Conservation (phyloP, 176 grass and related monocot genomes). For the Otatea glauca region DNA sequence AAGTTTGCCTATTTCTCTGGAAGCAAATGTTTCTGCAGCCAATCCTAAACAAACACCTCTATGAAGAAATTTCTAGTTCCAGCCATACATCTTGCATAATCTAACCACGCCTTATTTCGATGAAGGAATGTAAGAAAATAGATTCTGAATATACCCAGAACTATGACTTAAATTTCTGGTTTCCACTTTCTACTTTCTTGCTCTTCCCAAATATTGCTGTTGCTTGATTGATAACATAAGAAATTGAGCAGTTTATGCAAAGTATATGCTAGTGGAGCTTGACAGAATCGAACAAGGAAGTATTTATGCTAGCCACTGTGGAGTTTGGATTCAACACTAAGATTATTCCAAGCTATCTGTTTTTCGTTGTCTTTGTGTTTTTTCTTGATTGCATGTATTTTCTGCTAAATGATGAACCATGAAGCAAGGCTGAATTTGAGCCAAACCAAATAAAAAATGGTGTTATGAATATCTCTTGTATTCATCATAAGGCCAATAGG, state of each 20-base stretch:
- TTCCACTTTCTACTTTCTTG: neutral
- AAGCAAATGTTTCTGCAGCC: neutral
- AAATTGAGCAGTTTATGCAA: neutral
- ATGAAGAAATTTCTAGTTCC: neutral
- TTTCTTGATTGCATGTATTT: conserved; percentile 5
- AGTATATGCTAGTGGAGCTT: neutral
- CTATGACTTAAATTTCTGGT: neutral
- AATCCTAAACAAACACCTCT: conserved; percentile 7
- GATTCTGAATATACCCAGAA: neutral
- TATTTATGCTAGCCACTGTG: neutral
- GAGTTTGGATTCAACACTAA: neutral
- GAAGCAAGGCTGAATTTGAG: neutral
- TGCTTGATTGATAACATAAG: conserved; percentile 20
- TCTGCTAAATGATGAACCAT: neutral
- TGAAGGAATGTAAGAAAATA: neutral
- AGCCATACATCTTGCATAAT: neutral
- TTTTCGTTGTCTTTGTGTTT: neutral
- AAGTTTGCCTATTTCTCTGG: neutral
- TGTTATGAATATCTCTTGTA: too few relatives aligned
- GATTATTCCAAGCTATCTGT: neutral
- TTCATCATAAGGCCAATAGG: too few relatives aligned
- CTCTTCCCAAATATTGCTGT: neutral
- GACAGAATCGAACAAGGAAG: neutral
- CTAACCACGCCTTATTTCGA: neutral
- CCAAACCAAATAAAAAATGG: too few relatives aligned